A percentile compares a stretch with the other conserved stretches of the same genome.
Conservation (phyloP, 345 rosid species). For the Hypericum androsaemum region DNA sequence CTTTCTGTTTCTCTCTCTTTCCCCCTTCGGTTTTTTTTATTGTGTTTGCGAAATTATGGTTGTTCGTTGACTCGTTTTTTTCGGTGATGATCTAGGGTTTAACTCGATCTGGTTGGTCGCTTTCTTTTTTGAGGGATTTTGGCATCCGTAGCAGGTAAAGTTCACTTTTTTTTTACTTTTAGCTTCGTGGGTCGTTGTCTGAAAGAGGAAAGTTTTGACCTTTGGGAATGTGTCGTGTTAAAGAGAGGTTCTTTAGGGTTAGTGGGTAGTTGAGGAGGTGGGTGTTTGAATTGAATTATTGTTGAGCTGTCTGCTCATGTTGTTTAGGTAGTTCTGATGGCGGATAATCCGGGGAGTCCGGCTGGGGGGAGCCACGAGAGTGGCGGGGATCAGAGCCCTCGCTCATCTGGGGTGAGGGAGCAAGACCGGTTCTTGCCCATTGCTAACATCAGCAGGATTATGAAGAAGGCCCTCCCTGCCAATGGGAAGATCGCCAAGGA, state of each 20-base stretch:
- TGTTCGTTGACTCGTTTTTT: background rate
- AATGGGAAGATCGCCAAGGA: conserved; percentile 8
- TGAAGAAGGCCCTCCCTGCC: conserved; percentile 7
- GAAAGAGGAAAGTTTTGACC: no score
- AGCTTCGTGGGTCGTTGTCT: no score
- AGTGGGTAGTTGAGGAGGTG: background rate
- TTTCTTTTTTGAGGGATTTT: no score
- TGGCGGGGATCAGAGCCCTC: conserved; percentile 59
- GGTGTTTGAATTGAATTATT: background rate
- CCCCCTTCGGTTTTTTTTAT: background rate
- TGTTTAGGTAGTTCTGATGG: conserved; percentile 23
- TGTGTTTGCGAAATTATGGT: background rate
- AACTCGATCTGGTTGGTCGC: no score
- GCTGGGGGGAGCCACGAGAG: conserved; percentile 49
- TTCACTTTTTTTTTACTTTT: no score
- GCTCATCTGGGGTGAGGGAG: conserved; percentile 25
- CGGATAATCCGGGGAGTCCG: conserved; percentile 55
- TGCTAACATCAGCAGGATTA: conserved; percentile 10
- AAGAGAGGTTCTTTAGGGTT: no score
- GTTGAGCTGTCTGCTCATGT: background rate
- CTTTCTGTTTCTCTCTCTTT: background rate
- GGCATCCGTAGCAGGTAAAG: no score
- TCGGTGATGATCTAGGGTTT: no score
- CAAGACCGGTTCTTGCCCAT: conserved; percentile 7
- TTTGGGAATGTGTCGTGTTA: no score